Base-by-base conservation (phyloP, 352 stramenopile genomes). In the Pseudoperonospora humuli region DNA sequence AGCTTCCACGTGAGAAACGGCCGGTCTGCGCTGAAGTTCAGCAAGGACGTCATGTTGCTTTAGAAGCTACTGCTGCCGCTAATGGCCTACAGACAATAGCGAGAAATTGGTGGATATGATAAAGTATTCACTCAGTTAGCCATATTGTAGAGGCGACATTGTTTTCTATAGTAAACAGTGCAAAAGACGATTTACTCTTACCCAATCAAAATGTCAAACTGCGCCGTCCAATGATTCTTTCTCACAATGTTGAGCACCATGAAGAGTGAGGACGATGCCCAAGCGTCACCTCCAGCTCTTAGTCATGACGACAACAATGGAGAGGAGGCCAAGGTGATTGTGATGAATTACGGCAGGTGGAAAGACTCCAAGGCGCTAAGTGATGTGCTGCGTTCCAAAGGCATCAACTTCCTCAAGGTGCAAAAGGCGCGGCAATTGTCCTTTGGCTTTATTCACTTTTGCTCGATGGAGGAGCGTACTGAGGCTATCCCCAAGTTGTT, bases 271-370 rank as follows among this genome's bases (percentile, higher is more conserved):
- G 39, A 45, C 3, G 19, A 31, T 18, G 23, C 26, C 29, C 26
- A 36, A 3, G 20, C 39, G 15, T 7, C 32, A 14, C 23, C 21
- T 15, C 18, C 8, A 23, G 33, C 36, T 24, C 14, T 11, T 23
- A 9, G 18, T 41, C 19, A 48, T 37, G 36, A 62, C 28, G 24
- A 20, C 27, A 31, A 26, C 15, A 39, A 61, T 52, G 64, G 80
- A 18, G 71, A 84, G 21, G 73, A 89, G 23, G 54, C 73, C 37
- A 93, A 93, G 59, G 50, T 84, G 36, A 87, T 93, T 58, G 68
- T 93, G 49, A 75, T 93, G 57, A 93, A 93, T 61, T 93, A 88
- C 42, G 81, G 78, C 64, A 86, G 89, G 64, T 93, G 78, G 78
- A 86, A 85, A 46, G 73, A 86, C 32, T 64, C 73, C 11, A 85